Conservation (phyloP, 1,139 yeast genomes). For the Candida pseudoviswanathii region DNA sequence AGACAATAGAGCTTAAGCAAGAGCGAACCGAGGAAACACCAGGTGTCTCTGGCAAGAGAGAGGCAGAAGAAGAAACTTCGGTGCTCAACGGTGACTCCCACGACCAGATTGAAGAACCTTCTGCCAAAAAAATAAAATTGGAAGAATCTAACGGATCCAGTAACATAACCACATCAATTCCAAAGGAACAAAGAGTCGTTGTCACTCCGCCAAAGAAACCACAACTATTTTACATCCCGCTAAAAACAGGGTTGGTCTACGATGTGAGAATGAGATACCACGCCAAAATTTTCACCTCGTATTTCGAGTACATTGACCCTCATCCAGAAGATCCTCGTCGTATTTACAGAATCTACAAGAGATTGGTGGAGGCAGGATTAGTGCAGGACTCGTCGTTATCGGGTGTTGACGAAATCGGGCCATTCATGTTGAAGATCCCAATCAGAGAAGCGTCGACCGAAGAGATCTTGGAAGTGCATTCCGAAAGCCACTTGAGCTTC, state of each 20-base stretch:
- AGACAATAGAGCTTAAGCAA: constrained; percentile 5
- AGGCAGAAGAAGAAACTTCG: constrained; percentile 1
- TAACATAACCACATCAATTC: not conserved
- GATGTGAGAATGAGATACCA: constrained; percentile 98
- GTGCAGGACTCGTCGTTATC: constrained; percentile 78
- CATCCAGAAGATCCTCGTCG: constrained; percentile 99
- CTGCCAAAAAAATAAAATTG: constrained; percentile 15
- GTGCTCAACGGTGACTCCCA: not conserved
- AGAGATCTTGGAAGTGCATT: constrained; percentile 86
- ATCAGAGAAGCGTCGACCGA: constrained; percentile 86
- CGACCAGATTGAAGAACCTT: constrained; percentile 8
- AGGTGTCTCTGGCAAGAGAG: not conserved
- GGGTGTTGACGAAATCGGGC: constrained; percentile 85
- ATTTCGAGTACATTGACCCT: constrained; percentile 93
- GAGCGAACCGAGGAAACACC: constrained; percentile 1
- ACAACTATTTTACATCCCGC: constrained; percentile 62
- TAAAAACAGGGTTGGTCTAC: constrained; percentile 92
- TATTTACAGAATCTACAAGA: constrained; percentile 89
- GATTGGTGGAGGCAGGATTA: constrained; percentile 90
- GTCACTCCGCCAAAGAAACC: constrained; percentile 61
- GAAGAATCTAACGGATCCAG: constrained; percentile 10
- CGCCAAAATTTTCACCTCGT: constrained; percentile 89
- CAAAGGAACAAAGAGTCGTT: constrained; percentile 25
- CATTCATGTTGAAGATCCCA: constrained; percentile 84
- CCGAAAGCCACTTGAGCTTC: constrained; percentile 75